Percentiles rank a stretch among this genome's conserved stretches.
Conservation (phyloP, 2,329 filamentous ascomycete genomes). For the Paraphoma sp. region DNA sequence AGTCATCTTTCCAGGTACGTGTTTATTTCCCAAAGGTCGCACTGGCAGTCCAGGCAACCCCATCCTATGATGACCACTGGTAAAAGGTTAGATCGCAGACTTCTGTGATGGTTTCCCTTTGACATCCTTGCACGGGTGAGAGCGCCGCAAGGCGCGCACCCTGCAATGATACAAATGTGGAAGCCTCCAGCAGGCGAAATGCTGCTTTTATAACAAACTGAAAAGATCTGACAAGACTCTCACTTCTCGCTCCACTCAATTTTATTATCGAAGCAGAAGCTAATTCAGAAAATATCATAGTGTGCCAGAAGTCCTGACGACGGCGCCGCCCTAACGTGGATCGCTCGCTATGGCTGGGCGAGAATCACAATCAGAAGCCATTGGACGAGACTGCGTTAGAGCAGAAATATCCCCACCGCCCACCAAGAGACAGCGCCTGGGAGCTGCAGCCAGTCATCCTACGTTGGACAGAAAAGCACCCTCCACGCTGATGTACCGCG, state of each 20-base stretch:
- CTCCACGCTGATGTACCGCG: neutral
- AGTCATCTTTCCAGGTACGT: neutral
- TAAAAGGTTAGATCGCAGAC: constrained; percentile 43
- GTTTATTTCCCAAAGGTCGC: constrained; percentile 6
- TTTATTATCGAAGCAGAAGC: neutral
- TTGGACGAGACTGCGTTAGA: neutral
- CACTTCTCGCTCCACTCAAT: neutral
- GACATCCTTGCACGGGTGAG: neutral
- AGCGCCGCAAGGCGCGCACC: neutral
- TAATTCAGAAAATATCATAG: neutral
- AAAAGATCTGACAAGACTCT: constrained; percentile 23
- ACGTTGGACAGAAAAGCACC: neutral
- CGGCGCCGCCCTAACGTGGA: neutral
- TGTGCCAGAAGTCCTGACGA: neutral
- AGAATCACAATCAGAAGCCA: neutral
- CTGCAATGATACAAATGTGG: constrained; percentile 9
- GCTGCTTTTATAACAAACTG: constrained; percentile 29
- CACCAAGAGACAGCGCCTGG: constrained; percentile 25
- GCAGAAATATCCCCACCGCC: constrained; percentile 33
- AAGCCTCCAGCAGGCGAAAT: constrained; percentile 36
- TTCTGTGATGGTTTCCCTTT: constrained; percentile 29
- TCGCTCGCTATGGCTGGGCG: neutral
- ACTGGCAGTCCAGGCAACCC: neutral
- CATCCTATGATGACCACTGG: constrained; percentile 37
- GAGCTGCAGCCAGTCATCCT: neutral